Percentiles rank a stretch among this genome's conserved stretches.
Evolutionary conservation across 805 yeast species (phyloP).

Genomic region (Candida tallmaniae): DNA sequence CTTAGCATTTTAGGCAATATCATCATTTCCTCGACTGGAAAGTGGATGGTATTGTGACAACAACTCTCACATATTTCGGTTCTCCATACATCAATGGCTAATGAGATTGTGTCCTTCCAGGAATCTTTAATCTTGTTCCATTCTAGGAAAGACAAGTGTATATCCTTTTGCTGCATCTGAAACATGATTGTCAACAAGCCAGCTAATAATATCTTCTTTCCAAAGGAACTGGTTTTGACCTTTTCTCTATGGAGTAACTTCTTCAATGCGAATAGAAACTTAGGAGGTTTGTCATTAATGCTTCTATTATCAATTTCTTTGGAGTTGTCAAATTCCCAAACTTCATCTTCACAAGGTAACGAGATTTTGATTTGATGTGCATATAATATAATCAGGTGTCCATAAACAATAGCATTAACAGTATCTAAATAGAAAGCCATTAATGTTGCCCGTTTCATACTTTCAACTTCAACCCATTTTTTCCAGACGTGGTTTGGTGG

Average conservation of each 20-base stretch:
- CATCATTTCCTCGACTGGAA: conserved; percentile 7
- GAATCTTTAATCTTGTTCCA: conserved; percentile 22
- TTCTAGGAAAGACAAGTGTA: conserved; percentile 20
- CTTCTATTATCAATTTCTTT: conserved; percentile 8
- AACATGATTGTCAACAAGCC: conserved; percentile 21
- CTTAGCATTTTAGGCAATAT: conserved; percentile 18
- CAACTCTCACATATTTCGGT: conserved; percentile 19
- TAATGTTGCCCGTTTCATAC: conserved; percentile 28
- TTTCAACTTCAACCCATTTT: conserved; percentile 36
- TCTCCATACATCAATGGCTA: conserved; percentile 28
- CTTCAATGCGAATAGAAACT: conserved; percentile 20
- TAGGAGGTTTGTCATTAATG: conserved; percentile 17
- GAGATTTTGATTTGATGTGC: conserved; percentile 26
- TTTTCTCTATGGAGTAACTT: conserved; percentile 18
- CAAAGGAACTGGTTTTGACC: conserved; percentile 19
- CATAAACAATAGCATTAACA: conserved; percentile 31
- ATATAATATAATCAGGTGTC: conserved; percentile 21
- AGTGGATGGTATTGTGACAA: conserved; percentile 9
- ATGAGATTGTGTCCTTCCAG: conserved; percentile 23
- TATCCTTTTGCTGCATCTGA: conserved; percentile 24
- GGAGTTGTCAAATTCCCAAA: conserved; percentile 24
- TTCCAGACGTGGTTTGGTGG: conserved; percentile 20
- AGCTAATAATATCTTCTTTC: conserved; percentile 19
- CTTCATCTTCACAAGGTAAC: conserved; percentile 25
- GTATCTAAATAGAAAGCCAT: conserved; percentile 36